Conservation (phyloP, 768 basidiomycete species). For the Hortiboletus campestris region DNA sequence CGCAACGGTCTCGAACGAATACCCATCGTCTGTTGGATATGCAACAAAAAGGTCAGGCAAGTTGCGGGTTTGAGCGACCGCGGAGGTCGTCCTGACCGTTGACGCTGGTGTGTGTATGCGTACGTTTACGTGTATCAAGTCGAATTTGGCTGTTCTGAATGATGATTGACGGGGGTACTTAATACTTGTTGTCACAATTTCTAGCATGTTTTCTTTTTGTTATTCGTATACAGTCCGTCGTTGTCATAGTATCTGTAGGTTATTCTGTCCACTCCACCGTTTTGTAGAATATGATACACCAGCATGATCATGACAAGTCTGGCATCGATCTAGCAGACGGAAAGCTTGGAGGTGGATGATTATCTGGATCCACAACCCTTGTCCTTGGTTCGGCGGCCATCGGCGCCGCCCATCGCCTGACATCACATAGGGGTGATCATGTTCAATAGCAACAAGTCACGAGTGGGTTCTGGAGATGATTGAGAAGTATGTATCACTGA, state of each 20-base stretch:
- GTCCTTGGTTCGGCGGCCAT: too few species aligned
- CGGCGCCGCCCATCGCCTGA: too few species aligned
- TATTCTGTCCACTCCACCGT: not conserved
- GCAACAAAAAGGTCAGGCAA: not conserved
- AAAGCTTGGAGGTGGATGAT: too few species aligned
- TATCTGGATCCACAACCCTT: too few species aligned
- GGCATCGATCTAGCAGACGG: too few species aligned
- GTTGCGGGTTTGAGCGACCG: too few species aligned
- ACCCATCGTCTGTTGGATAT: not conserved
- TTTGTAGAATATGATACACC: not conserved
- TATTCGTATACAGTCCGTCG: not conserved
- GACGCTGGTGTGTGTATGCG: not conserved
- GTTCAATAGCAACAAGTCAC: too few species aligned
- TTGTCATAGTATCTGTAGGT: conserved; percentile 1
- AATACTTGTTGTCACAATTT: not conserved
- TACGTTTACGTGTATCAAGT: not conserved
- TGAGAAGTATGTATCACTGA: too few species aligned
- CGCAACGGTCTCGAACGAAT: not conserved
- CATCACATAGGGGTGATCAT: too few species aligned
- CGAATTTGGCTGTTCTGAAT: not conserved
- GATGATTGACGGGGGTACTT: not conserved
- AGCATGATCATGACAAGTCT: too few species aligned
- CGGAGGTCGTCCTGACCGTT: not conserved
- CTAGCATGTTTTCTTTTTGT: not conserved
- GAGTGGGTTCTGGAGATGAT: too few species aligned